Evolutionary conservation across 2,329 filamentous ascomycete genomes (phyloP), one percentile per base, ranked within the genome.

Genomic region (Fusarium palustre): DNA sequence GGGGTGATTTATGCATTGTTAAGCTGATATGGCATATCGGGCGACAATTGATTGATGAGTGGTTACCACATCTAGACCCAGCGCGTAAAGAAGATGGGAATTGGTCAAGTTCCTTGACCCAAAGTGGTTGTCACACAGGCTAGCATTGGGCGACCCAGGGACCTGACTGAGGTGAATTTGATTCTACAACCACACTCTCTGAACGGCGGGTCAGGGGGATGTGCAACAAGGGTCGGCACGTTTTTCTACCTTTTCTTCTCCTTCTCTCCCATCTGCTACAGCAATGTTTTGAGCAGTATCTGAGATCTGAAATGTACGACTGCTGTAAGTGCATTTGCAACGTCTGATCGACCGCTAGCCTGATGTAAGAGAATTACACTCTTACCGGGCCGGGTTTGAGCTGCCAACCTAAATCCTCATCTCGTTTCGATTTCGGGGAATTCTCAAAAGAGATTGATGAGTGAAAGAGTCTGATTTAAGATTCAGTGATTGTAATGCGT

Each of bases 71-170:
- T 61, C 59, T 59, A 64, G 55, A 64, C 68, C 61, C 70, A 75
- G 73, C 74, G 74, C 74, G 58, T 75, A 75, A 47, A 63, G 63
- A 67, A 33, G 55, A 66, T 59, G 54, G 56, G 71, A 72, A 67
- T 70, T 73, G 66, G 57, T 61, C 57, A 42, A 59, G 47, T 56
- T 39, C 56, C 61, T 54, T 48, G 60, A 33, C n/a, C 38, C 41
- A 55, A 50, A 50, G 52, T 53, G 63, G 63, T 41, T 57, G 57
- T 70, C 67, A 70, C 66, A 63, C 61, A 31, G 46, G 42, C 50
- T 47, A 55, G n/a, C 22, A 13, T 39, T 28, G 34, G 25, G 49
- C 39, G 59, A 64, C 65, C 59, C 64, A 20, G 36, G 36, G 36
- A 38, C 36, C 18, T 38, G n/a, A 20, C 25, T 46, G 25, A 12